These are phyloP conservation scores for Salicornia ramosissima DNA, from an alignment of 148 eudicot genomes.

Conservation along the genomic window DNA sequence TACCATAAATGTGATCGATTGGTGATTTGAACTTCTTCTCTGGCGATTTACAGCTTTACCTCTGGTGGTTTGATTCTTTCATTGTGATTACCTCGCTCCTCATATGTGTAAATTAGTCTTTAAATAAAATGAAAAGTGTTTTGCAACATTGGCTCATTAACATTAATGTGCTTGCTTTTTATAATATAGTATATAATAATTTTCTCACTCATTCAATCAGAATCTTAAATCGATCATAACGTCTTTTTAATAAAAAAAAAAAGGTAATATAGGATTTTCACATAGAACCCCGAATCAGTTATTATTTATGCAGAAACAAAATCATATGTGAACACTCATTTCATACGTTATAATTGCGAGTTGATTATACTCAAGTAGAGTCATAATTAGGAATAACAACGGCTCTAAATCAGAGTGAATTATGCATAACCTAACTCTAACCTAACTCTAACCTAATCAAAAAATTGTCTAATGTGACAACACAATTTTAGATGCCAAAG, in stretches of 20 bases:
- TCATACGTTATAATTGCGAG: background rate
- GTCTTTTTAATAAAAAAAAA: no score
- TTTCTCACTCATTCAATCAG: background rate
- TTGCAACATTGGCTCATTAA: background rate
- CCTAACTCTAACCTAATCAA: no score
- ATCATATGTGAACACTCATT: background rate
- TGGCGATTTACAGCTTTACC: no score
- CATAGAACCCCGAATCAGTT: background rate
- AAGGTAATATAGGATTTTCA: slow-evolving; percentile 3
- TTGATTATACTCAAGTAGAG: no score
- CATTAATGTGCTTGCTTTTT: background rate
- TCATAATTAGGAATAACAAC: no score
- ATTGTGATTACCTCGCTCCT: no score
- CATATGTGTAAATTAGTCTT: background rate
- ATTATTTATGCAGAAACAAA: background rate
- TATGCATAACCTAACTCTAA: no score
- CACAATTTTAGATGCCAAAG: no score
- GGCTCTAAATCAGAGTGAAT: no score
- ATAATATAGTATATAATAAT: background rate
- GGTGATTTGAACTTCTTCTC: no score
- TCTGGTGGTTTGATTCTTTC: no score
- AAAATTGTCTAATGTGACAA: no score
- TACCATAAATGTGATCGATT: background rate
- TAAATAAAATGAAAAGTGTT: background rate
- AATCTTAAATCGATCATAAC: background rate